A percentile compares a stretch with the other conserved stretches of the same genome.
Evolutionary conservation across 2,329 filamentous ascomycete genomes (phyloP).

Genomic region (Chaetoscypha palmicola): DNA sequence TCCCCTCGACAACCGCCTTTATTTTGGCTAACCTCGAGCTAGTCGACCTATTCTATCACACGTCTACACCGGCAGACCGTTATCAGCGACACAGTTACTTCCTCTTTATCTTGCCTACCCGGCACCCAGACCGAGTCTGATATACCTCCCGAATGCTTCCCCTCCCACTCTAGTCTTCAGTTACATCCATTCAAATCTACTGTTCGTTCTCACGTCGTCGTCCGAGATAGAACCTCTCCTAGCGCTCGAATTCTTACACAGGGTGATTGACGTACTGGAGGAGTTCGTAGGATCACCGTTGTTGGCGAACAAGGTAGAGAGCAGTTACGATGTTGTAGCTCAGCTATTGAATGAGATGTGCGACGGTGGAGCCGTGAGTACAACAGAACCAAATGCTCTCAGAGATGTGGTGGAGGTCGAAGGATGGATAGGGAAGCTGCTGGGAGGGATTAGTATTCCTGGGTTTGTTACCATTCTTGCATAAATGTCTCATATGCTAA

Average conservation of each 20-base stretch:
- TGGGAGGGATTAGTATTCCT: constrained; percentile 81
- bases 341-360: constrained; percentile 95
- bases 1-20: constrained; percentile 10
- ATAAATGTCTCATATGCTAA: constrained; percentile 5
- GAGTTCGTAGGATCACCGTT: constrained; percentile 89
- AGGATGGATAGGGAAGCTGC: constrained; percentile 78
- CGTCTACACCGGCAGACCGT: constrained; percentile 75
- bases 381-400: constrained; percentile 88
- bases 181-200: constrained; percentile 75
- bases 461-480: constrained; percentile 43
- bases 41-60: constrained; percentile 71
- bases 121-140: constrained; percentile 72
- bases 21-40: constrained; percentile 18
- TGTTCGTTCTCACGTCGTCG: constrained; percentile 80
- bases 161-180: constrained; percentile 87
- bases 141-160: constrained; percentile 74
- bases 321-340: constrained; percentile 85
- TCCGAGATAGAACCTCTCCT: constrained; percentile 83
- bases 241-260: constrained; percentile 88
- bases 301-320: constrained; percentile 78
- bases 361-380: constrained; percentile 81
- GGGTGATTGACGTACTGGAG: constrained; percentile 85
- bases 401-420: constrained; percentile 89
- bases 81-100: constrained; percentile 68
- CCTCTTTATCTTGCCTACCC: constrained; percentile 82